Percentiles rank a stretch among this genome's conserved stretches.
These are phyloP conservation scores for Pyrenophora graminea DNA, from an alignment of 2,329 filamentous ascomycete species.

Conservation along the genomic window DNA sequence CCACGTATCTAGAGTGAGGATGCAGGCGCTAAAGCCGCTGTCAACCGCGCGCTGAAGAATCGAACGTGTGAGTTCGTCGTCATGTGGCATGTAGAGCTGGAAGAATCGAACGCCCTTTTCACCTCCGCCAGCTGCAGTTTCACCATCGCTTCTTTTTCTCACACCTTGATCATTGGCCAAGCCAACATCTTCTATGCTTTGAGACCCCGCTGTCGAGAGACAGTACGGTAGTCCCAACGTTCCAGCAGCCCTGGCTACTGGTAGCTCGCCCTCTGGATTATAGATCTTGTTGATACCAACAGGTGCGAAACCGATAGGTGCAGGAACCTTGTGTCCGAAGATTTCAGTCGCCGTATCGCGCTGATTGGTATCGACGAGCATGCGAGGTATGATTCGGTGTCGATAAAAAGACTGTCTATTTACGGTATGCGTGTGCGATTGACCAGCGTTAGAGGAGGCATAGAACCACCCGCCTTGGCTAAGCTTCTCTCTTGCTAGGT, in stretches of 20 bases:
- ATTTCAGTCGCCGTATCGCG: constrained; percentile 62
- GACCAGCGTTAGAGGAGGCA: constrained; percentile 61
- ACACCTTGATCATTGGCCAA: constrained; percentile 55
- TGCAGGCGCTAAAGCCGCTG: constrained; percentile 60
- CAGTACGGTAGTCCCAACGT: constrained; percentile 64
- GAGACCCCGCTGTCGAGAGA: constrained; percentile 62
- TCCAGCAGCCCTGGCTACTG: constrained; percentile 63
- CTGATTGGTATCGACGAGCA: constrained; percentile 63
- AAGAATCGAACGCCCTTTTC: constrained; percentile 56
- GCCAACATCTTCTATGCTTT: constrained; percentile 62
- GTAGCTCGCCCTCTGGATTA: constrained; percentile 61
- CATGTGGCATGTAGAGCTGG: constrained; percentile 67
- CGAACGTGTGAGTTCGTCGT: constrained; percentile 62
- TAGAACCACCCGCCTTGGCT: constrained; percentile 64
- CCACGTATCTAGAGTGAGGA: constrained; percentile 68
- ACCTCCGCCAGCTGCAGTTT: constrained; percentile 5
- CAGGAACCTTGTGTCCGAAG: constrained; percentile 63
- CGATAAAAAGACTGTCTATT: constrained; percentile 68
- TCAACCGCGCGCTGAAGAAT: constrained; percentile 61
- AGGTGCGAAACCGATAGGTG: constrained; percentile 67
- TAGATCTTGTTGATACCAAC: constrained; percentile 71
- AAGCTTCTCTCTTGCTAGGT: constrained; percentile 60
- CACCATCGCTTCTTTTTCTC: constrained; percentile 2
- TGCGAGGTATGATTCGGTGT: constrained; percentile 65
- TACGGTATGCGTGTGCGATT: constrained; percentile 58